These are phyloP conservation scores for Alliaria petiolata DNA, from an alignment of 345 rosid species.

Conservation along the genomic window DNA sequence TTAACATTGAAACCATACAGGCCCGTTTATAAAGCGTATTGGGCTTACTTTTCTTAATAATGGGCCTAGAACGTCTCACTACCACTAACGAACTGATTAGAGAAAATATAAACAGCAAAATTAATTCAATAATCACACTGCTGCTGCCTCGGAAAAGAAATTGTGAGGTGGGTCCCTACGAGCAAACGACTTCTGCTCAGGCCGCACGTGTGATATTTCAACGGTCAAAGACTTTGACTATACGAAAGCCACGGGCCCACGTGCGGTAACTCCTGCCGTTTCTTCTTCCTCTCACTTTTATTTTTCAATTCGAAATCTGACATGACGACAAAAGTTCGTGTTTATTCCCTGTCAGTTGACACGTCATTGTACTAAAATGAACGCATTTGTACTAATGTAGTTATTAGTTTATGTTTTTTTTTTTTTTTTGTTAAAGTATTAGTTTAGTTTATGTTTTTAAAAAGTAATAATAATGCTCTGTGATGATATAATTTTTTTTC, in stretches of 20 bases:
- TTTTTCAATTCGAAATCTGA: background rate
- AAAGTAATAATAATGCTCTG: background rate
- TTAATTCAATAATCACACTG: background rate
- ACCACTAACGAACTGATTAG: background rate
- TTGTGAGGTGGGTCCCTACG: background rate
- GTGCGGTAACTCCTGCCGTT: conserved; percentile 20
- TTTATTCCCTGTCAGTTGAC: conserved; percentile 29
- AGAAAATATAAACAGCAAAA: background rate
- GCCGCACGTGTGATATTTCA: conserved; percentile 19
- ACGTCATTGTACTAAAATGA: background rate
- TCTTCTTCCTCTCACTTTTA: background rate
- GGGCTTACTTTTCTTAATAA: background rate
- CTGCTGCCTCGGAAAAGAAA: conserved; percentile 11
- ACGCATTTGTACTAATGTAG: background rate
- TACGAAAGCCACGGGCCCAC: conserved; percentile 14
- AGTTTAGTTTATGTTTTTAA: too few species aligned
- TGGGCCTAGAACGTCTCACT: background rate
- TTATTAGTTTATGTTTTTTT: too few species aligned
- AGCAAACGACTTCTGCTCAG: background rate
- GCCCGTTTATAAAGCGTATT: background rate
- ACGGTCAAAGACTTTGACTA: conserved; percentile 27
- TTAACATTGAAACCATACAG: background rate
- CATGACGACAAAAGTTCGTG: conserved; percentile 30
- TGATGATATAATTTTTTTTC: too few species aligned
- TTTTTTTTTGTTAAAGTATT: too few species aligned